phyloP scores from a whole-genome alignment of 768 basidiomycete genomes.

The Hydnum rufescens region DNA sequence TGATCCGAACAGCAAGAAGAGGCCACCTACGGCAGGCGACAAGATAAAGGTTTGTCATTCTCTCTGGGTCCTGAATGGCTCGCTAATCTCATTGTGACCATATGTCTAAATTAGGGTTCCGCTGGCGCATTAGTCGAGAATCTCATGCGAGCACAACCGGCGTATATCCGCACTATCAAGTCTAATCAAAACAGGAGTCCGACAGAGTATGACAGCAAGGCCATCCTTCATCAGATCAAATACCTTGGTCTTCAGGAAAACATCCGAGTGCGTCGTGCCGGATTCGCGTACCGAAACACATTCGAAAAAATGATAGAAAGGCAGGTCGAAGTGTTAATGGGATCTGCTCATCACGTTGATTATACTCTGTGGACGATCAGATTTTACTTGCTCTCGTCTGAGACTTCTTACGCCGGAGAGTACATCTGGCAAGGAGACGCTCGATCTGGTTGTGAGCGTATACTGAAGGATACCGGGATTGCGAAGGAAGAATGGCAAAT shows the following conservation, averaged over 20 bases:
- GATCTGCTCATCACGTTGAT: neutral
- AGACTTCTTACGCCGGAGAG: slow-evolving; percentile 95
- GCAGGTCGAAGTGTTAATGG: slow-evolving; percentile 9
- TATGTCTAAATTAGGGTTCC: slow-evolving; percentile 41
- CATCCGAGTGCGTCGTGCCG: slow-evolving; percentile 89
- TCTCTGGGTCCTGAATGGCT: neutral
- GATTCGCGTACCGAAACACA: slow-evolving; percentile 94
- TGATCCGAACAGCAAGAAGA: slow-evolving; percentile 92
- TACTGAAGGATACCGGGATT: slow-evolving; percentile 89
- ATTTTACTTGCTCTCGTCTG: slow-evolving; percentile 86
- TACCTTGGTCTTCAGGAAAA: slow-evolving; percentile 98
- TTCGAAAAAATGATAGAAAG: slow-evolving; percentile 99
- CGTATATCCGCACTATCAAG: slow-evolving; percentile 98
- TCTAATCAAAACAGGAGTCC: slow-evolving; percentile 91
- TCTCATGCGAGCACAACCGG: slow-evolving; percentile 90
- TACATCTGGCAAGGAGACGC: slow-evolving; percentile 91
- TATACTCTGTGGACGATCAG: slow-evolving; percentile 10
- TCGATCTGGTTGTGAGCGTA: slow-evolving; percentile 79
- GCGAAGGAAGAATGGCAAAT: slow-evolving; percentile 98
- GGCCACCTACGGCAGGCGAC: slow-evolving; percentile 93
- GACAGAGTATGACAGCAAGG: slow-evolving; percentile 84
- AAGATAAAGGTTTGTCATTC: slow-evolving; percentile 65
- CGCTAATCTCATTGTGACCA: neutral
- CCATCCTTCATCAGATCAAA: slow-evolving; percentile 96
- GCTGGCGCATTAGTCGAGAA: slow-evolving; percentile 93